These are phyloP conservation scores for Amanita subjunquillea DNA, from an alignment of 768 basidiomycete genomes.

Conservation along the genomic window DNA sequence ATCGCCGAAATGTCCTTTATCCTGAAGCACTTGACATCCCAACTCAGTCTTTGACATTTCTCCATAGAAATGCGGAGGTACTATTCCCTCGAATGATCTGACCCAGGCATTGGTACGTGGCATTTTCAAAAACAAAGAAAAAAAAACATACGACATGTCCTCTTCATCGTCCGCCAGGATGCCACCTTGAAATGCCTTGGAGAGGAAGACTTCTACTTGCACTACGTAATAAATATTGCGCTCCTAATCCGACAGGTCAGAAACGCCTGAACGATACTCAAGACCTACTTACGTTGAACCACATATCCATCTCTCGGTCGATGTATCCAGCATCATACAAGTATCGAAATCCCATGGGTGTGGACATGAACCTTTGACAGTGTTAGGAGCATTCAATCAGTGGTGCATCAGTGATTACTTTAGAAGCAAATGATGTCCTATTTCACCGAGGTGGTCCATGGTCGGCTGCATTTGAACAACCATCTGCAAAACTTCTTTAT, in stretches of 20 bases:
- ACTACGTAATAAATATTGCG: conserved; percentile 91
- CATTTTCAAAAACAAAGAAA: background rate
- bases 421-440: conserved; percentile 80
- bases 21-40: conserved; percentile 83
- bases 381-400: background rate
- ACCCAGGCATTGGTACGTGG: background rate
- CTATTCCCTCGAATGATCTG: conserved; percentile 76
- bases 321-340: conserved; percentile 89
- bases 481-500: conserved; percentile 71
- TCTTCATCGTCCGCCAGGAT: conserved; percentile 55
- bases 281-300: conserved; percentile 70
- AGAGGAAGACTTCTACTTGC: conserved; percentile 86
- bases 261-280: background rate
- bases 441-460: conserved; percentile 89
- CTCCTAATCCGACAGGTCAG: conserved; percentile 43
- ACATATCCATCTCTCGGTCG: conserved; percentile 88
- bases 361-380: conserved; percentile 78
- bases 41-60: conserved; percentile 96
- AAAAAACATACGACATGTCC: conserved; percentile 38
- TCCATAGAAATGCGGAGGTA: conserved; percentile 94
- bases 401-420: conserved; percentile 41
- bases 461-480: conserved; percentile 94
- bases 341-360: conserved; percentile 85
- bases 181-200: conserved; percentile 59
- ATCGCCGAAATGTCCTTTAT: conserved; percentile 84